Base-by-base conservation (phyloP, 805 yeast species). In the Saccharomycopsis sp. region DNA sequence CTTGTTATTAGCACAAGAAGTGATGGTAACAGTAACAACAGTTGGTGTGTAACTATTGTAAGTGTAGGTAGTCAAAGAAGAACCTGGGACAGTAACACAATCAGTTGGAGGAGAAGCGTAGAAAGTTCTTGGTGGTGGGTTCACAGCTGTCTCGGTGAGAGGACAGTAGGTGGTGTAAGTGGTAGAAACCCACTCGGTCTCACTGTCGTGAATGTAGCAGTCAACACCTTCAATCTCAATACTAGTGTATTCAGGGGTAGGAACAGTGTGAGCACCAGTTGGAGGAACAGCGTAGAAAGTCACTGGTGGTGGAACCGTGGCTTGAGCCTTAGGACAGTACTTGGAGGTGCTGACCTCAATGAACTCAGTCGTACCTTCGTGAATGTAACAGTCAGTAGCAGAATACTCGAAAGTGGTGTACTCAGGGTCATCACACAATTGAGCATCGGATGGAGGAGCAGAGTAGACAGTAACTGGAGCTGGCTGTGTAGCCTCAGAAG, bases 21-120 rank as follows among this genome's bases (percentile, higher is more conserved):
- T 61, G 47, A 59, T 61, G 16, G 62, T 60, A 29, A 59, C 41
- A 16, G 29, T 51, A 12, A 55, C 14, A 18, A 37, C 20, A 24
- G 41, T 34, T 18, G 44, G 16, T 3, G 24, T 54, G 3, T 14
- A 29, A 18, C 40, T 18, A 40, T 21, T 24, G 44, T 12, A 20
- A 51, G 53, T n/a, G 23, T 50, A 18, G 40, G 56, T 40, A 5
- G 57, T 37, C 37, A 29, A 29, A 12, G 37, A 29, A 29, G 37
- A 29, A 9, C 44, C 48, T 15, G 47, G 29, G 52, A 51, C 20
- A 40, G 60, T 34, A 21, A 50, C 40, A 24, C 58, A 51, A 16
- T 41, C 41, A 24, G 57, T 20, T 8, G 60, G 15, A 48, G 58
- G 29, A 40, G 56, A 48, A 52, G 51, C 18, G n/a, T 50, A 20